phyloP scores from a whole-genome alignment of 371 early-diverging fungal species.

The Actinomortierella ambigua region DNA sequence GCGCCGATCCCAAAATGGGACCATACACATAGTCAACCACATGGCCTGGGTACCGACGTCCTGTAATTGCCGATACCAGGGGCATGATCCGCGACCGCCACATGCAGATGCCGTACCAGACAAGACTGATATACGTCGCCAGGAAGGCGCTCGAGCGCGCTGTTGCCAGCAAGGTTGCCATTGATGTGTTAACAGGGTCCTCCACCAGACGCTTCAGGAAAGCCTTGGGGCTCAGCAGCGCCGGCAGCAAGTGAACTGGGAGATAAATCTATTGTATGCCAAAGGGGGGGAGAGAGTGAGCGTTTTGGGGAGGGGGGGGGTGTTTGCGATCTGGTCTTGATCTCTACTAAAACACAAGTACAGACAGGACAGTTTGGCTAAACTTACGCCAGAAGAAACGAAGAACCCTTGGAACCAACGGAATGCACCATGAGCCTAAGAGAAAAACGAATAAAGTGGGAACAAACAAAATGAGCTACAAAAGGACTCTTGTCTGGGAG shows the following conservation, averaged over 20 bases:
- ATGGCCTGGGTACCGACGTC: constrained; percentile 42
- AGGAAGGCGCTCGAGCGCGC: constrained; percentile 67
- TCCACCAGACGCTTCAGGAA: constrained; percentile 41
- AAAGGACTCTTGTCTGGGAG: too few species aligned
- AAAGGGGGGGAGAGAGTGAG: neutral
- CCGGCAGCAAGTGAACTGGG: constrained; percentile 63
- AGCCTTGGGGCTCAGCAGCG: constrained; percentile 56
- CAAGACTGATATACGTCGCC: constrained; percentile 60
- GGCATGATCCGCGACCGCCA: constrained; percentile 55
- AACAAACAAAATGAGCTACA: too few species aligned
- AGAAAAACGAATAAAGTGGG: neutral
- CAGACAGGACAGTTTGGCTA: neutral
- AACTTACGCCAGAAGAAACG: constrained; percentile 35
- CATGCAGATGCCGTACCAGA: constrained; percentile 66
- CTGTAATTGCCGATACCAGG: constrained; percentile 21
- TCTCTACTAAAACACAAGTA: neutral
- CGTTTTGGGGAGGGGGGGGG: too few species aligned
- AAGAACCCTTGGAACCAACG: constrained; percentile 41
- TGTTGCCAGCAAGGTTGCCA: constrained; percentile 53
- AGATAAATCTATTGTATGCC: constrained; percentile 53
- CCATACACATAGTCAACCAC: constrained; percentile 56
- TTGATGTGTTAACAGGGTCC: constrained; percentile 41
- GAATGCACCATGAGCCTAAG: constrained; percentile 32
- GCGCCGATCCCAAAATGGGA: constrained; percentile 58
- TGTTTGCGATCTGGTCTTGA: too few species aligned